A percentile compares a stretch with the other conserved stretches of the same genome.
Evolutionary conservation across 176 grass and related monocot genomes (phyloP).

Genomic region (Aegilops bicornis): DNA sequence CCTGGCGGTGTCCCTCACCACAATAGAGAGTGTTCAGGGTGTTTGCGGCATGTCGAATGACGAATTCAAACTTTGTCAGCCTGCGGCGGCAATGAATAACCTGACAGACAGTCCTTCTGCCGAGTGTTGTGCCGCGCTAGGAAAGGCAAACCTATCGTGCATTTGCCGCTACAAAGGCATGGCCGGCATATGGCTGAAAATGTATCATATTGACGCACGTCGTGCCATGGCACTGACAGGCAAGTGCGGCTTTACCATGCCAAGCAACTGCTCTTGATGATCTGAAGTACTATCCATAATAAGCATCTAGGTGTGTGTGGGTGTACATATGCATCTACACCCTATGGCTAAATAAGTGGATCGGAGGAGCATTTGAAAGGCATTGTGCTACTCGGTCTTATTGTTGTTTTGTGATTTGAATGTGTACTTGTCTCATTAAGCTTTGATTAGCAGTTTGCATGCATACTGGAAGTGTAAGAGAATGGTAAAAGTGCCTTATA

Average conservation of each 20-base stretch:
- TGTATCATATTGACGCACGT: conserved; percentile 50
- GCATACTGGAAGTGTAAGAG: not conserved
- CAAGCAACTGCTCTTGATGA: not conserved
- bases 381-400: not conserved
- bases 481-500: not conserved
- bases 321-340: too few species aligned
- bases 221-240: not conserved
- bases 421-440: not conserved
- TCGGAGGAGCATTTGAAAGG: not conserved
- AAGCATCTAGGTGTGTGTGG: too few species aligned
- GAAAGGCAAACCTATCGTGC: too few species aligned
- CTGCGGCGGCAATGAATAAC: too few species aligned
- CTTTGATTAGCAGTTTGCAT: not conserved
- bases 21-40: conserved; percentile 14
- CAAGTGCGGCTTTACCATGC: conserved; percentile 12
- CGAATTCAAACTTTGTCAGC: too few species aligned
- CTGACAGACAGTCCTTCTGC: too few species aligned
- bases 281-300: not conserved
- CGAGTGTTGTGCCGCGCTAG: too few species aligned
- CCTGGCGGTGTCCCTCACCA: not conserved
- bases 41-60: conserved; percentile 27
- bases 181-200: conserved; percentile 34
- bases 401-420: not conserved
- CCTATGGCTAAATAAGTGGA: not conserved
- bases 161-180: conserved; percentile 54